Evolutionary conservation across 2,329 filamentous ascomycete genomes (phyloP), one percentile per base, ranked within the genome.

Genomic region (Trichothecium roseum): DNA sequence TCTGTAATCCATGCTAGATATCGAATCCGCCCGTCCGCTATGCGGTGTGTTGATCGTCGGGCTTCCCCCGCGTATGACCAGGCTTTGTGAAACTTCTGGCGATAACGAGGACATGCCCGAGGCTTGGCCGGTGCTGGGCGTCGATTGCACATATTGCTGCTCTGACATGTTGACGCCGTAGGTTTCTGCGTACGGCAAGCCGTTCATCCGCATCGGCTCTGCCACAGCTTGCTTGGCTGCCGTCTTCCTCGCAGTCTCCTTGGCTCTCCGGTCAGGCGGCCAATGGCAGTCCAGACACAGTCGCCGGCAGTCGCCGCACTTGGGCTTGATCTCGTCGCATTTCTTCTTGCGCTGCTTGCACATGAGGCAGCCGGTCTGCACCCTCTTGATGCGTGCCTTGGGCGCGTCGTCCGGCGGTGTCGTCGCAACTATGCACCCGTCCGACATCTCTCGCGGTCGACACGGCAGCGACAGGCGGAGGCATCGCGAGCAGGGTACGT

Each of bases 311-410:
- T 59, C 54, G 22, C 52, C 51, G 40, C 62, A 66, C 29, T 53
- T 53, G 3, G 63, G 63, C 41, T 63, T 64, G 8, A 45, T 48
- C 47, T 67, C 63, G 39, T 66, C 62, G 46, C 63, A 67, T 45
- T 66, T 66, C 54, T 66, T 66, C 52, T 66, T 65, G 30, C 63
- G 57, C 18, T 53, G 53, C 43, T 64, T 62, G 47, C 62, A 66
- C 42, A 62, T 64, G 34, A 62, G 42, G 43, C 63, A 66, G 10
- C 63, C 63, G 22, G 55, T 57, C 45, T 57, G 54, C 4, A 56
- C 54, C 22, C 54, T 45, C 7, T 51, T 45, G 27, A 56, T 57
- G 28, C 48, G 50, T 4, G 52, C 54, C 41, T 55, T 57, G 37
- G 54, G 53, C 20, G 45, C 30, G n/a, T 54, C 45, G 5, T 40